These are phyloP conservation scores for Fusarium heterosporum DNA, from an alignment of 2,329 filamentous ascomycete genomes.

Conservation along the genomic window DNA sequence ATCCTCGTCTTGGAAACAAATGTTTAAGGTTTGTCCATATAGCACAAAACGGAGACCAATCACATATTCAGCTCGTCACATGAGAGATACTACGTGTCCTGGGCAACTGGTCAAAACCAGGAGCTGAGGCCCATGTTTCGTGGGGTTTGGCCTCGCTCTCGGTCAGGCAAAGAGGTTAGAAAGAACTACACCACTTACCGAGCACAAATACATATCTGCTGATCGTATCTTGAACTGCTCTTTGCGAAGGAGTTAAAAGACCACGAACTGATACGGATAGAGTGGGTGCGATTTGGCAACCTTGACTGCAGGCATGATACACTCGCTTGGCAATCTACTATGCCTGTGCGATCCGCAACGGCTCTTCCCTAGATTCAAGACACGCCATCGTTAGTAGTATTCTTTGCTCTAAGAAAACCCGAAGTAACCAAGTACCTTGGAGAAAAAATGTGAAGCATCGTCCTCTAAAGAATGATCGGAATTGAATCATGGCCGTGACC, in stretches of 20 bases:
- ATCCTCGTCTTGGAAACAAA: background rate
- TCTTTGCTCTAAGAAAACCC: background rate
- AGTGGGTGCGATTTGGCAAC: conserved; percentile 5
- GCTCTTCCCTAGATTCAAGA: conserved; percentile 8
- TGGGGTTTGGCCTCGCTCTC: conserved; percentile 8
- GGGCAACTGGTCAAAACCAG: background rate
- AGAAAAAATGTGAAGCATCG: conserved; percentile 59
- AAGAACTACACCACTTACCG: background rate
- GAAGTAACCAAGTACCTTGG: background rate
- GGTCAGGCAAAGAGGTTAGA: conserved; percentile 28
- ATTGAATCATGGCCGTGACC: conserved; percentile 70
- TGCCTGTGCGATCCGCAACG: background rate
- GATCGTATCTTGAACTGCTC: background rate
- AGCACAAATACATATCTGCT: background rate
- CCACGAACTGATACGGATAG: background rate
- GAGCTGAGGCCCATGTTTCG: background rate
- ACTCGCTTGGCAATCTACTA: background rate
- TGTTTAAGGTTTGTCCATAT: background rate
- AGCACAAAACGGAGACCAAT: background rate
- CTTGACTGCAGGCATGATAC: background rate
- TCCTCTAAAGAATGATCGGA: conserved; percentile 84
- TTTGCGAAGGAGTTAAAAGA: background rate
- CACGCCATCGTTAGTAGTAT: conserved; percentile 12
- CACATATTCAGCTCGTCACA: background rate
- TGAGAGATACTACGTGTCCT: background rate